phyloP scores from a whole-genome alignment of 208 protist genomes.

The Histomonas meleagridis region DNA sequence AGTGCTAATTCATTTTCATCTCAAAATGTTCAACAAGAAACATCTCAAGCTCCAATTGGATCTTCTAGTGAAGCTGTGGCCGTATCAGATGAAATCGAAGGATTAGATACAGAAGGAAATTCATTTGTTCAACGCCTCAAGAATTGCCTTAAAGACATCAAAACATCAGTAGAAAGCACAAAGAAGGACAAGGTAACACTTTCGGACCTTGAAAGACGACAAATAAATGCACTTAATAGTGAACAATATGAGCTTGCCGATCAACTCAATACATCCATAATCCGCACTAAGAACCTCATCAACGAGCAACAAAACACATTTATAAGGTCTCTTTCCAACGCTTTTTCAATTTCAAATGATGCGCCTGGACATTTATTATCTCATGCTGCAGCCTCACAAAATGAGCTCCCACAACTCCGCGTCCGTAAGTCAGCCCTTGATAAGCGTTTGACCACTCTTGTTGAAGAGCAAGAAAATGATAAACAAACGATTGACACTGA shows the following conservation, averaged over 20 bases:
- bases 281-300: neutral
- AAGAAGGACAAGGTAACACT: neutral
- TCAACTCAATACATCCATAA: neutral
- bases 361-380: neutral
- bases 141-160: neutral
- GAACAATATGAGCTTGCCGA: conserved; percentile 3
- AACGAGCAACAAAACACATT: neutral
- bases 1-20: no score
- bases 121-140: neutral
- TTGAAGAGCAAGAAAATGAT: neutral
- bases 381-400: neutral
- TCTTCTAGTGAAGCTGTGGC: neutral
- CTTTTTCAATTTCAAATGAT: neutral
- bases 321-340: neutral
- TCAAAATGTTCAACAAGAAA: neutral
- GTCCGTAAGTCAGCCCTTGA: neutral
- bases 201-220: neutral
- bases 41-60: neutral
- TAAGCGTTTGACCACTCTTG: neutral
- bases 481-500: conserved; percentile 10
- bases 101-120: neutral
- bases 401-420: neutral
- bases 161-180: neutral
- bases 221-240: neutral
- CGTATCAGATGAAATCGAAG: neutral